Evolutionary conservation across 2,329 filamentous ascomycete genomes (phyloP), one percentile per base, ranked within the genome.

Genomic region (Penicillium griseofulvum): DNA sequence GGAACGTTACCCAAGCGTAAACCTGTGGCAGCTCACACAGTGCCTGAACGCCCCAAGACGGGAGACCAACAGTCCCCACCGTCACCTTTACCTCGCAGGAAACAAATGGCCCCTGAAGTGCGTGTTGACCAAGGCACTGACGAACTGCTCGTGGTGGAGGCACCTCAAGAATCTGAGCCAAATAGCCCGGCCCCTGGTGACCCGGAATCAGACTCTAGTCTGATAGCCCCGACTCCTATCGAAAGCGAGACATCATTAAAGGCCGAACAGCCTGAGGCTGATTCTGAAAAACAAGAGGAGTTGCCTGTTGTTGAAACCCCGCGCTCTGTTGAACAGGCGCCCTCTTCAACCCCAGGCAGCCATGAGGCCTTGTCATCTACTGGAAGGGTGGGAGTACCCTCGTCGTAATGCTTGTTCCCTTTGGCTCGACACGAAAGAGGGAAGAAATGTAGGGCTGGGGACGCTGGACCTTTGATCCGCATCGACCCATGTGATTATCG

Each of bases 1-100:
- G 82, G 79, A 55, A 78, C 78, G 28, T 78, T 86, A 1, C 83
- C 86, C 3, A 87, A 84, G 67, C 80, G 87, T n/a, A 90, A 88
- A 64, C 80, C 85, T 2, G 74, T 87, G 9, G 74, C 81, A 36
- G 71, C 80, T 19, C 72, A 79, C 22, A 47, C 69, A 11, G 52
- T 76, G 10, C 69, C 74, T 26, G 71, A 64, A 61, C 59, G 60
- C 47, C 52, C 63, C 22, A 57, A 68, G 45, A 67, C 70, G 2
- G 66, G 70, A 28, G 71, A 72, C 49, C 55, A 66, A 41, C 71
- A 72, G 42, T 61, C 72, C 3, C 72, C 76, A 16, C 71, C 78
- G 46, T 80, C 82, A 4, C 76, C 79, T 3, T 66, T 85, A 19
- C 83, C 85, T 4, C 74, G 75, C 55, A 71, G 79, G 29, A 75